phyloP scores from a whole-genome alignment of 2,329 filamentous ascomycete species.

The Trichoderma atroviride region DNA sequence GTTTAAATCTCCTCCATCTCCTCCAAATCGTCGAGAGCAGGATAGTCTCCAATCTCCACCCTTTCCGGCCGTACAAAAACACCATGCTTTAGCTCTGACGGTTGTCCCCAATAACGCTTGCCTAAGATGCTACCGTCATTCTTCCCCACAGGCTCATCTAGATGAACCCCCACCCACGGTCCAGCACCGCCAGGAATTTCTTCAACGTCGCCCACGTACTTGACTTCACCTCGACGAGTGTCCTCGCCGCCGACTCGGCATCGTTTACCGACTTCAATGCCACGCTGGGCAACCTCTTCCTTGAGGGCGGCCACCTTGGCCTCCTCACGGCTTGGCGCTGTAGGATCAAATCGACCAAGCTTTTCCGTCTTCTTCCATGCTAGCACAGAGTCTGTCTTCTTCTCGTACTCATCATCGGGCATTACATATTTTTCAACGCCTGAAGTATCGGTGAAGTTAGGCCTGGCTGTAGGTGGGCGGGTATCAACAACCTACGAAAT shows the following conservation, averaged over 20 bases:
- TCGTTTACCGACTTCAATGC: slow-evolving; percentile 64
- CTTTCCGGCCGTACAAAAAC: slow-evolving; percentile 79
- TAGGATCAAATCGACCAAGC: slow-evolving; percentile 92
- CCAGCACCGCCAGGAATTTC: slow-evolving; percentile 69
- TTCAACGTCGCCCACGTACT: slow-evolving; percentile 72
- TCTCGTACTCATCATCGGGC: slow-evolving; percentile 82
- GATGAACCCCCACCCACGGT: slow-evolving; percentile 72
- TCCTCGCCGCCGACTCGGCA: slow-evolving; percentile 71
- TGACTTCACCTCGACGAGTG: slow-evolving; percentile 67
- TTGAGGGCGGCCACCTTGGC: slow-evolving; percentile 70
- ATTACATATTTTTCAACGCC: slow-evolving; percentile 88
- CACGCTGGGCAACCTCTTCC: slow-evolving; percentile 69
- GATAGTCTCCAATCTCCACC: slow-evolving; percentile 75
- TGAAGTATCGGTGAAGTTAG: slow-evolving; percentile 80
- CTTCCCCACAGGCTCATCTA: slow-evolving; percentile 81
- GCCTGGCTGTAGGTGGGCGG: slow-evolving; percentile 72
- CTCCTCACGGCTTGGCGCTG: slow-evolving; percentile 72
- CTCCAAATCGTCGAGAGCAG: slow-evolving; percentile 71
- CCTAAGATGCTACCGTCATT: slow-evolving; percentile 75
- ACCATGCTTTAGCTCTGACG: slow-evolving; percentile 68
- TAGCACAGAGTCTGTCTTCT: slow-evolving; percentile 82
- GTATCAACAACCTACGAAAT: slow-evolving; percentile 71
- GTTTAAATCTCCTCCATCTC: slow-evolving; percentile 72
- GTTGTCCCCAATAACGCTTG: slow-evolving; percentile 69
- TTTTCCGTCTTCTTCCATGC: slow-evolving; percentile 96